phyloP scores from a whole-genome alignment of 139 green algal species.

The Chlamydomonas sp. region DNA sequence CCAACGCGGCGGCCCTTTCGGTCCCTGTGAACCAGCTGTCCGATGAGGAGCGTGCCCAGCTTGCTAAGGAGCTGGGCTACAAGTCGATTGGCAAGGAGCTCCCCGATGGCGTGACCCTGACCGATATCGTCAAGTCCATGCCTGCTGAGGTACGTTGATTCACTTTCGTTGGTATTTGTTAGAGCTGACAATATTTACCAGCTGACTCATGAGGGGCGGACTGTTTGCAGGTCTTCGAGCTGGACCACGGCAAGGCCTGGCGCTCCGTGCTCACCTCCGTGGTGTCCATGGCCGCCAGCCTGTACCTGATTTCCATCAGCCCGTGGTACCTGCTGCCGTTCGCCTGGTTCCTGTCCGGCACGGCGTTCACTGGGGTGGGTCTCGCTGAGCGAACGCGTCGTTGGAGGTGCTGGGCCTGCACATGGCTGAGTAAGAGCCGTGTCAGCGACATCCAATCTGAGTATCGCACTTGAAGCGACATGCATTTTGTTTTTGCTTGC shows the following conservation, averaged over 20 bases:
- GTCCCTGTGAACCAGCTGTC: conserved; percentile 43
- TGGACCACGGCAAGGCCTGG: conserved; percentile 85
- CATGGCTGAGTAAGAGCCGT: not conserved
- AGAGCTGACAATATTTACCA: too few species aligned
- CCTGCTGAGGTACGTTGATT: conserved; percentile 69
- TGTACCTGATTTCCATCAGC: conserved; percentile 85
- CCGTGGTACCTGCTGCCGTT: conserved; percentile 95
- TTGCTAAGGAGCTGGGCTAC: conserved; percentile 80
- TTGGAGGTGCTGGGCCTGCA: not conserved
- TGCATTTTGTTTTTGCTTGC: conserved; percentile 8
- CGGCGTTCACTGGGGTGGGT: conserved; percentile 92
- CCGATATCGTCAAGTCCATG: conserved; percentile 86
- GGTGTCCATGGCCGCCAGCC: conserved; percentile 63
- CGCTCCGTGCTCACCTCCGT: conserved; percentile 71
- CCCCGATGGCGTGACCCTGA: conserved; percentile 82
- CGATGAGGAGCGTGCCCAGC: conserved; percentile 42
- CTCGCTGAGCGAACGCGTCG: not conserved
- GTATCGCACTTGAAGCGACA: too few species aligned
- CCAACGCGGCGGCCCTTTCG: conserved; percentile 16
- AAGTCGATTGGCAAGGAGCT: conserved; percentile 86
- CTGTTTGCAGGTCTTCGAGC: conserved; percentile 81
- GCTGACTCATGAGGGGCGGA: too few species aligned
- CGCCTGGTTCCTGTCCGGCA: conserved; percentile 90
- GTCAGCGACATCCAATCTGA: too few species aligned
- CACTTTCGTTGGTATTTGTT: too few species aligned